Percentiles rank a stretch among this genome's conserved stretches.
These are phyloP conservation scores for Heliocybe sulcata DNA, from an alignment of 1,284 basidiomycete genomes.

Conservation along the genomic window DNA sequence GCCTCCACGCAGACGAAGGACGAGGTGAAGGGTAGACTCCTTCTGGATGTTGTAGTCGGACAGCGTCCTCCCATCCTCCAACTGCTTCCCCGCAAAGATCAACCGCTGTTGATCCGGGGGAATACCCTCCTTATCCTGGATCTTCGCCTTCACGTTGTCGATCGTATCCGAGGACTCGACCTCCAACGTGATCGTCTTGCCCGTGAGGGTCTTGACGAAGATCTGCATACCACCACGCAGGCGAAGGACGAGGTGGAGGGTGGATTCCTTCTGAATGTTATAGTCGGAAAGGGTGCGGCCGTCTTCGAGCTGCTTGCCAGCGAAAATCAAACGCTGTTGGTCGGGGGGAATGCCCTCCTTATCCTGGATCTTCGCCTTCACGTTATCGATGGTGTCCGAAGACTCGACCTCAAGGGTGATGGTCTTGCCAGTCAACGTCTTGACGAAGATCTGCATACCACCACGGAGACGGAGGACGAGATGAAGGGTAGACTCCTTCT, in stretches of 20 bases:
- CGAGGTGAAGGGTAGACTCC: conserved; percentile 64
- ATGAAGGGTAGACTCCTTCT: conserved; percentile 69
- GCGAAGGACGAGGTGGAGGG: conserved; percentile 48
- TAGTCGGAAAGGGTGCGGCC: conserved; percentile 73
- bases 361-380: conserved; percentile 82
- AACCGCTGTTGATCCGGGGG: conserved; percentile 70
- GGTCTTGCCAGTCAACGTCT: conserved; percentile 78
- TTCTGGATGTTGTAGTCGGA: conserved; percentile 69
- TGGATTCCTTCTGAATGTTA: conserved; percentile 73
- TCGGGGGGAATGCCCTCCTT: conserved; percentile 84
- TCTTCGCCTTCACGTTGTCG: conserved; percentile 68
- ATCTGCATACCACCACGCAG: conserved; percentile 49
- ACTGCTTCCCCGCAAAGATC: conserved; percentile 75
- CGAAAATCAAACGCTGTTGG: conserved; percentile 80
- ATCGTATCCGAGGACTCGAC: conserved; percentile 74
- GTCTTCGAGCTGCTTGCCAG: conserved; percentile 76
- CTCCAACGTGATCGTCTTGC: conserved; percentile 77
- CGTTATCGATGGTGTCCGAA: conserved; percentile 86
- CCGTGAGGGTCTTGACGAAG: conserved; percentile 67
- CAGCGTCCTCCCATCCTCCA: conserved; percentile 63
- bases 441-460: conserved; percentile 75
- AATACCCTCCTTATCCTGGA: conserved; percentile 74
- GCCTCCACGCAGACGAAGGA: conserved; percentile 76
- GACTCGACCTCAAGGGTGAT: conserved; percentile 88
- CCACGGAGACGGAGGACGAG: conserved; percentile 65